Percentiles rank a stretch among this genome's conserved stretches.
Conservation (phyloP, 345 rosid species). For the Brassica incana region DNA sequence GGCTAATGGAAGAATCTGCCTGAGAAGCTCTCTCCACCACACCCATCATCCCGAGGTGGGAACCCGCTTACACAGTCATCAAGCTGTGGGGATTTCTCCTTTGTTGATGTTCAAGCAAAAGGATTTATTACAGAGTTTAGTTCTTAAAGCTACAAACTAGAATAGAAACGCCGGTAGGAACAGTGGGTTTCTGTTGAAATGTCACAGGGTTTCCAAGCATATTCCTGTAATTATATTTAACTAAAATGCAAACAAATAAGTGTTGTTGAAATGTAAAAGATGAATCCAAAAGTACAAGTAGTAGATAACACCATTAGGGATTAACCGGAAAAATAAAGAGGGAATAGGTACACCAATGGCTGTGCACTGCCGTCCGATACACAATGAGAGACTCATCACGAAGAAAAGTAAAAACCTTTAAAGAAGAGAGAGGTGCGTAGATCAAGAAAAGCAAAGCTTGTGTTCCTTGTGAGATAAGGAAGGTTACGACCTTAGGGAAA, state of each 20-base stretch:
- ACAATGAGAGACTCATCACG: too few relatives aligned
- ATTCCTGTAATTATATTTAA: too few relatives aligned
- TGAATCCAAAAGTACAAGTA: too few relatives aligned
- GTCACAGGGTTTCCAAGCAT: too few relatives aligned
- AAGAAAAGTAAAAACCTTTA: too few relatives aligned
- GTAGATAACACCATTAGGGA: too few relatives aligned
- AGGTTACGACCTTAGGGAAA: constrained; percentile 55
- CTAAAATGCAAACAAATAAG: too few relatives aligned
- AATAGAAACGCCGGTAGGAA: neutral
- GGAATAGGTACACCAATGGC: too few relatives aligned
- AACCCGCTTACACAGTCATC: constrained; percentile 77
- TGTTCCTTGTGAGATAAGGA: constrained; percentile 6
- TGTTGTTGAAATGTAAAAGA: too few relatives aligned
- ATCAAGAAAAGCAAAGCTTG: neutral
- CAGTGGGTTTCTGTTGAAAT: neutral
- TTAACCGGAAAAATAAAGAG: too few relatives aligned
- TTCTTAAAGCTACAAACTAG: neutral
- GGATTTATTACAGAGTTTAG: neutral
- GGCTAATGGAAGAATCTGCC: constrained; percentile 77
- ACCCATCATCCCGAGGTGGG: constrained; percentile 74
- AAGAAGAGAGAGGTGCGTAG: too few relatives aligned
- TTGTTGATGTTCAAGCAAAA: constrained; percentile 38
- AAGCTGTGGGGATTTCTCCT: constrained; percentile 58
- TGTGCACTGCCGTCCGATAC: too few relatives aligned
- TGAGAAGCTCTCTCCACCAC: constrained; percentile 65